phyloP scores from a whole-genome alignment of 805 yeast species.

The Cyberlindnera nakhonratchasimensis region DNA sequence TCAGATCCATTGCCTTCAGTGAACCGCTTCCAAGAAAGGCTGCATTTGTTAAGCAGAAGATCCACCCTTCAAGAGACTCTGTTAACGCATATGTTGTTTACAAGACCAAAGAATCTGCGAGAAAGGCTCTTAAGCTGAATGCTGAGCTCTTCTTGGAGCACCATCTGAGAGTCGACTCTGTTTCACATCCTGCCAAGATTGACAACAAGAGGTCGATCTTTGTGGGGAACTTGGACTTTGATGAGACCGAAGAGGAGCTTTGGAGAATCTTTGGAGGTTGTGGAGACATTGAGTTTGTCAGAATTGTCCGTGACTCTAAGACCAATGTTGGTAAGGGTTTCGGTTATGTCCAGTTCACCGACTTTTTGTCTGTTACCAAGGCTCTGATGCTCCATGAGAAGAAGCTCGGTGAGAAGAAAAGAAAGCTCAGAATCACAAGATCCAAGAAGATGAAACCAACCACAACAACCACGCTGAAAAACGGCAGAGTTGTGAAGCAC shows the following conservation, averaged over 20 bases:
- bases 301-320: slow-evolving; percentile 87
- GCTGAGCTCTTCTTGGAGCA: slow-evolving; percentile 63
- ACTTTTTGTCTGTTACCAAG: slow-evolving; percentile 67
- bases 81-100: slow-evolving; percentile 88
- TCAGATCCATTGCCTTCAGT: slow-evolving; percentile 86
- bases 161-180: slow-evolving; percentile 88
- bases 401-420: slow-evolving; percentile 42
- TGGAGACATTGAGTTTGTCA: slow-evolving; percentile 80
- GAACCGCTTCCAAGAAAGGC: slow-evolving; percentile 89
- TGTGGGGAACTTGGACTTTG: slow-evolving; percentile 92
- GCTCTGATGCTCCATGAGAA: slow-evolving; percentile 77
- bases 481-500: slow-evolving; percentile 27
- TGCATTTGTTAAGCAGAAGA: slow-evolving; percentile 76
- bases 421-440: slow-evolving; percentile 76
- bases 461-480: slow-evolving; percentile 8
- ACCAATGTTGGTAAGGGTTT: slow-evolving; percentile 97
- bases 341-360: slow-evolving; percentile 89
- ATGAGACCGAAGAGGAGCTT: slow-evolving; percentile 82
- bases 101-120: slow-evolving; percentile 45
- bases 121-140: slow-evolving; percentile 50
- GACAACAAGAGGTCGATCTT: slow-evolving; percentile 82
- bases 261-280: slow-evolving; percentile 74
- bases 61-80: slow-evolving; percentile 74
- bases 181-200: slow-evolving; percentile 85
- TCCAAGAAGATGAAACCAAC: slow-evolving; percentile 41